Base-by-base conservation (phyloP, 177 flowering plant species). In the Vitis hybrid region DNA sequence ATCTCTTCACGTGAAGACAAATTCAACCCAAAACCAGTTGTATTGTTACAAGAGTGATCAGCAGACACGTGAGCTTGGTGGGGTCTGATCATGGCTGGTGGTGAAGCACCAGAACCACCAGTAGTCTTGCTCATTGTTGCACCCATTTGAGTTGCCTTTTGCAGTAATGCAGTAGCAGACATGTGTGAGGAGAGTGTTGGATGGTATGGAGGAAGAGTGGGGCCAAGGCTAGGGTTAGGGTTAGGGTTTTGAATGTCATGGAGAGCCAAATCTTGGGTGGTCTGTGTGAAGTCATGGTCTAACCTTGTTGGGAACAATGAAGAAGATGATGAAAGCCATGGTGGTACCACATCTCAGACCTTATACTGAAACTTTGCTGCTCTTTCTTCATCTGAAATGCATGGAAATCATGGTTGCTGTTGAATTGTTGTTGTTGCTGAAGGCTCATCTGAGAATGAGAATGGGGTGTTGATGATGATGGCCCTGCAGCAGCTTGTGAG, bases 91-190 rank as follows among this genome's bases (percentile, higher is more conserved):
- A 77, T 14, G 54, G 71, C 61, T 26, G 76, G 53, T 15, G 81
- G 49, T 11, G 81, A 65, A 70, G 50, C 65, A 64, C 70, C 10
- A 3, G 76, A 15, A 3, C 66, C 13, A 1, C 48, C n/a, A 16
- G 61, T 48, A 58, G 49, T 65, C 54, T 67, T 76, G 83, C 88
- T 84, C 79, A 84, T 81, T 60, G 86, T 85, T 73, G 97, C 80
- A 68, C 98, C 98, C 90, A 94, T 92, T 73, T 89, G 92, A 22
- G 98, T 92, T 76, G 98, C 98, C 67, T 92, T 92, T 66, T 94
- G 98, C 67, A 94, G 90, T 81, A 94, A 79, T 66, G 97, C 98
- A 58, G 98, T 94, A 7, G 98, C 98, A 45, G 98, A 92, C 89
- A 90, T 92, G 75, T 86, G 87, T 12, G 95, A 80, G 12, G 89